These are phyloP conservation scores for Chrysopogon serrulatus DNA, from an alignment of 176 grass and related monocot genomes.

Conservation along the genomic window DNA sequence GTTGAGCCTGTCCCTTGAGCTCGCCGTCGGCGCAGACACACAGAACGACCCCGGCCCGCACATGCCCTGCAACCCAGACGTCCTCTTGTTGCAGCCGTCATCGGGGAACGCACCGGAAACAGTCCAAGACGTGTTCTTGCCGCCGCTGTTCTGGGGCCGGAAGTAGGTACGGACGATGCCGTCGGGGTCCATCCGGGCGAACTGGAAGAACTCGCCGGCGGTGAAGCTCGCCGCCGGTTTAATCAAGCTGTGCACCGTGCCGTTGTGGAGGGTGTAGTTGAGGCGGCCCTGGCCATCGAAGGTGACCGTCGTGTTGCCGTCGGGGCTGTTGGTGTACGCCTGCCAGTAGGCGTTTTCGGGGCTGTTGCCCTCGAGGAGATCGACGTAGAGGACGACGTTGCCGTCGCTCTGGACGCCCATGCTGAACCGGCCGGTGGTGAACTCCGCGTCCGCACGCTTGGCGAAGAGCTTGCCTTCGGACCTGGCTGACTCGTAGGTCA, in stretches of 20 bases:
- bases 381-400: slow-evolving; percentile 31
- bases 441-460: slow-evolving; percentile 22
- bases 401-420: slow-evolving; percentile 30
- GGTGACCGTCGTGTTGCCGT: slow-evolving; percentile 10
- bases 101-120: not conserved
- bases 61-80: not conserved
- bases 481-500: not conserved
- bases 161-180: not conserved
- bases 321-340: not conserved
- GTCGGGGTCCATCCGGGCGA: not conserved
- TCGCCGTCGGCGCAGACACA: not conserved
- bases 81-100: slow-evolving; percentile 2
- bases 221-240: not conserved
- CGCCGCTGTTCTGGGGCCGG: not conserved
- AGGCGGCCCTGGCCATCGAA: not conserved
- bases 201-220: not conserved
- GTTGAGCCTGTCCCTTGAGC: not conserved
- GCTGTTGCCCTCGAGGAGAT: not conserved
- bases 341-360: slow-evolving; percentile 25
- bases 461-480: slow-evolving; percentile 8
- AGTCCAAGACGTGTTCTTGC: not conserved
- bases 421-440: slow-evolving; percentile 33
- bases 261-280: not conserved
- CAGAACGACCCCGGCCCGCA: slow-evolving; percentile 22
- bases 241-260: not conserved